These are phyloP conservation scores for Verticillium albo-atrum DNA, from an alignment of 2,329 filamentous ascomycete species.

Conservation along the genomic window DNA sequence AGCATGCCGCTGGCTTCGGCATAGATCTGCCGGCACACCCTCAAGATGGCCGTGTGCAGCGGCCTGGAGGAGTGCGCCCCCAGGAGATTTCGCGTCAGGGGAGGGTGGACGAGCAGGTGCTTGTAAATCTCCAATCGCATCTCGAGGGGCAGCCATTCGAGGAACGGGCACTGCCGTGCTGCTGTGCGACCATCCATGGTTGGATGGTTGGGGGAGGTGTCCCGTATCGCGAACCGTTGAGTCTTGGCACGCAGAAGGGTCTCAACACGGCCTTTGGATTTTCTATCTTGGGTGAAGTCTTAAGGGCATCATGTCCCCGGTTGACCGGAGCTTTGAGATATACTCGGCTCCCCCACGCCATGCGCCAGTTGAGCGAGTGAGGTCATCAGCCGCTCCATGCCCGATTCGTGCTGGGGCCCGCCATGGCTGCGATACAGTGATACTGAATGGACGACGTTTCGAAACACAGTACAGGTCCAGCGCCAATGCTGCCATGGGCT, in stretches of 20 bases:
- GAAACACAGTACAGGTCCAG: too few relatives aligned
- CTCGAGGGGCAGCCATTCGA: conserved; percentile 35
- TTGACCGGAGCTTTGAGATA: neutral
- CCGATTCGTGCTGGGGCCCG: neutral
- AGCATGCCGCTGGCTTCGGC: conserved; percentile 34
- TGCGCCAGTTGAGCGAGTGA: neutral
- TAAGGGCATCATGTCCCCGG: neutral
- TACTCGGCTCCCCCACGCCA: neutral
- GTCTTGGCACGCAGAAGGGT: neutral
- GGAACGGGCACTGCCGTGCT: conserved; percentile 17
- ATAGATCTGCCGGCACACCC: conserved; percentile 34
- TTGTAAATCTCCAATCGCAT: conserved; percentile 42
- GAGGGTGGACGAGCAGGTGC: conserved; percentile 33
- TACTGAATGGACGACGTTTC: too few relatives aligned
- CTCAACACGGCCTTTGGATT: neutral
- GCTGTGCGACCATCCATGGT: neutral
- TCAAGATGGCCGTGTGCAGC: conserved; percentile 34
- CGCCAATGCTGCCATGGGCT: too few relatives aligned
- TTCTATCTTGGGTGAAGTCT: neutral
- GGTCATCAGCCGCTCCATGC: neutral
- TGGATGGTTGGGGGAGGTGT: neutral
- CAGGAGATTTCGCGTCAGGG: neutral
- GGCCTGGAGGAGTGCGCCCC: neutral
- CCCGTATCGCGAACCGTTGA: neutral
- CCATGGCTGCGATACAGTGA: neutral